Evolutionary conservation across 139 green algal species (phyloP).

Genomic region (Ettlia oleoabundans): DNA sequence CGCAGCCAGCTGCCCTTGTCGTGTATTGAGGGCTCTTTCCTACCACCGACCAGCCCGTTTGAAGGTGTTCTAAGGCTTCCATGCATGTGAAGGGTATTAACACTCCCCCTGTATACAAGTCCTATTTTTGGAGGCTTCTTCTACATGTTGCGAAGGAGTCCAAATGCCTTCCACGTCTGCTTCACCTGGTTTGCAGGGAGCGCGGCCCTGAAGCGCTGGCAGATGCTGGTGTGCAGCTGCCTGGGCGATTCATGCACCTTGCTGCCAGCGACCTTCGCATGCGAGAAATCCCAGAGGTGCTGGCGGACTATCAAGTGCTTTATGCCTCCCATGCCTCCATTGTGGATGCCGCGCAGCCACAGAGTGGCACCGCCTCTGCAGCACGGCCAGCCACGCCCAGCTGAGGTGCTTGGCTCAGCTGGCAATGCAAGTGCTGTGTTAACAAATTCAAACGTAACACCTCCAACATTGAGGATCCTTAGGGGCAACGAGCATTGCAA

Average conservation of each 20-base stretch:
- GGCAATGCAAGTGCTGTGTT: background rate
- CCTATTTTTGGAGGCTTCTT: background rate
- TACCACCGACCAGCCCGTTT: too few relatives aligned
- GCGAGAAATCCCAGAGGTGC: constrained; percentile 28
- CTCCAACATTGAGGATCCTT: too few relatives aligned
- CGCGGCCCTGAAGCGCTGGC: constrained; percentile 7
- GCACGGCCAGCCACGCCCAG: background rate
- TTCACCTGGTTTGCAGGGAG: background rate
- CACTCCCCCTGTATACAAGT: background rate
- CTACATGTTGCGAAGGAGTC: too few relatives aligned
- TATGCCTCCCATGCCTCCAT: constrained; percentile 17
- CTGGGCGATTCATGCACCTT: constrained; percentile 41
- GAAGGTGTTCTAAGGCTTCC: too few relatives aligned
- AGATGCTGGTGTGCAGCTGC: constrained; percentile 12
- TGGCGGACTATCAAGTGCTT: constrained; percentile 39
- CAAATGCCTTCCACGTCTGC: background rate
- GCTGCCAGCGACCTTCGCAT: constrained; percentile 30
- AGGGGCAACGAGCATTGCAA: too few relatives aligned
- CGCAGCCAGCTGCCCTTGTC: too few relatives aligned
- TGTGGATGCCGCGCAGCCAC: background rate
- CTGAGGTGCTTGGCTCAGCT: background rate
- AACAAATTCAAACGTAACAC: too few relatives aligned
- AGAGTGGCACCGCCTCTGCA: too few relatives aligned
- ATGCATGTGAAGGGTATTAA: too few relatives aligned
- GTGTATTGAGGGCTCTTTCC: too few relatives aligned